These are phyloP conservation scores for Lactarius evosmus DNA, from an alignment of 768 basidiomycete genomes.

Conservation along the genomic window DNA sequence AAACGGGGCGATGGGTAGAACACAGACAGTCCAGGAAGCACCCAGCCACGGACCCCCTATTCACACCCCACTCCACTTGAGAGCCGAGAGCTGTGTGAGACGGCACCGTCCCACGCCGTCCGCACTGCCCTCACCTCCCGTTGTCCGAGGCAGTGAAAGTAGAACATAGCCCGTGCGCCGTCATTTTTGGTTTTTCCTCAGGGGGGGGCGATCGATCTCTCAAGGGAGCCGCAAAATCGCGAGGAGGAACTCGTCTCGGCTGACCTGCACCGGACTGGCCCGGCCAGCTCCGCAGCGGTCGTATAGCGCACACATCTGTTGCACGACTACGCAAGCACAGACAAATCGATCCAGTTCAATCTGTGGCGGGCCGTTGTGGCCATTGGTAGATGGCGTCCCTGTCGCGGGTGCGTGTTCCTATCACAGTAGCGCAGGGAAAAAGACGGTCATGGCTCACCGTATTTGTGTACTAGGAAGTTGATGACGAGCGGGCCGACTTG, in stretches of 20 bases:
- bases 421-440: no score
- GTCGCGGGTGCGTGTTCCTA: not conserved
- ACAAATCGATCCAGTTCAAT: constrained; percentile 15
- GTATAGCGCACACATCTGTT: constrained; percentile 9
- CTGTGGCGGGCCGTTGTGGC: not conserved
- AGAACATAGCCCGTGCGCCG: not conserved
- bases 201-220: not conserved
- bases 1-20: not conserved
- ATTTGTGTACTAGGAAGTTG: constrained; percentile 6
- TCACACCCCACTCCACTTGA: not conserved
- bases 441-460: not conserved
- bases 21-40: not conserved
- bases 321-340: constrained; percentile 10
- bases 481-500: not conserved
- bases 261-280: not conserved
- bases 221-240: constrained; percentile 2
- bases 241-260: constrained; percentile 11
- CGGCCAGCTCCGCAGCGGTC: constrained; percentile 1
- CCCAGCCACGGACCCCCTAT: not conserved
- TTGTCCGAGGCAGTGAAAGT: not conserved
- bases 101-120: not conserved
- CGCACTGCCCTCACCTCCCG: not conserved
- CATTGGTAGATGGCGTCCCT: not conserved
- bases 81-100: not conserved
- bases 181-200: not conserved